Percentiles rank a stretch among this genome's conserved stretches.
Evolutionary conservation across 2,329 filamentous ascomycete genomes (phyloP).

Genomic region (Pyrenophora graminea): DNA sequence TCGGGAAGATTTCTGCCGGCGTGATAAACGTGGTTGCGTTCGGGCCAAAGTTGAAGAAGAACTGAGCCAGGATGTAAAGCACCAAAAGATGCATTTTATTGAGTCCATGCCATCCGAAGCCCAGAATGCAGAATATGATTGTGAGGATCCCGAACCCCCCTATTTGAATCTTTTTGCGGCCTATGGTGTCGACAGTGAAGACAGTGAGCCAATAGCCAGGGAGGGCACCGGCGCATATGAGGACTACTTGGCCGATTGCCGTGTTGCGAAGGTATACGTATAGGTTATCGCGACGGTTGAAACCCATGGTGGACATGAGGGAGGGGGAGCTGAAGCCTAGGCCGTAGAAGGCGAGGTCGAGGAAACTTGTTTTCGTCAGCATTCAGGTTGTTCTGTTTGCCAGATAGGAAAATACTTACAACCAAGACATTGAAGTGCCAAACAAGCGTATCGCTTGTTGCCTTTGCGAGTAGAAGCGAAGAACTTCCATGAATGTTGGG

Average conservation of each 20-base stretch:
- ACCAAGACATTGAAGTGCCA: conserved; percentile 82
- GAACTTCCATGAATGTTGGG: conserved; percentile 62
- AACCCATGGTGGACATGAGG: conserved; percentile 74
- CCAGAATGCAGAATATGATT: conserved; percentile 55
- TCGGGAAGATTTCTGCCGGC: conserved; percentile 58
- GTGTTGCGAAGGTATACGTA: conserved; percentile 75
- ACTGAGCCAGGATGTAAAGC: conserved; percentile 54
- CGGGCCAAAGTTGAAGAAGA: conserved; percentile 61
- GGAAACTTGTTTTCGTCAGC: conserved; percentile 45
- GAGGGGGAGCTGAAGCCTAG: conserved; percentile 76
- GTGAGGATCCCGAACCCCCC: conserved; percentile 56
- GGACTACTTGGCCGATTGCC: conserved; percentile 76
- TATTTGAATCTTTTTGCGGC: conserved; percentile 77
- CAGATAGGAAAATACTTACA: conserved; percentile 42
- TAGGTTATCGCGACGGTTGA: conserved; percentile 64
- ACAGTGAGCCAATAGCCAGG: conserved; percentile 84
- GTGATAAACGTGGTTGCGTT: conserved; percentile 59
- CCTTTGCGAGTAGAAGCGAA: conserved; percentile 68
- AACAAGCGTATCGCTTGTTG: conserved; percentile 72
- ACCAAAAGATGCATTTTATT: conserved; percentile 49
- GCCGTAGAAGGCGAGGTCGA: conserved; percentile 63
- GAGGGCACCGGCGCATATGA: conserved; percentile 77
- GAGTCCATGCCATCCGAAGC: conserved; percentile 54
- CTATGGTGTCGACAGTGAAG: conserved; percentile 71
- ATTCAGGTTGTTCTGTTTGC: neutral